Conservation (phyloP, 768 basidiomycete species). For the Serendipita sp. region DNA sequence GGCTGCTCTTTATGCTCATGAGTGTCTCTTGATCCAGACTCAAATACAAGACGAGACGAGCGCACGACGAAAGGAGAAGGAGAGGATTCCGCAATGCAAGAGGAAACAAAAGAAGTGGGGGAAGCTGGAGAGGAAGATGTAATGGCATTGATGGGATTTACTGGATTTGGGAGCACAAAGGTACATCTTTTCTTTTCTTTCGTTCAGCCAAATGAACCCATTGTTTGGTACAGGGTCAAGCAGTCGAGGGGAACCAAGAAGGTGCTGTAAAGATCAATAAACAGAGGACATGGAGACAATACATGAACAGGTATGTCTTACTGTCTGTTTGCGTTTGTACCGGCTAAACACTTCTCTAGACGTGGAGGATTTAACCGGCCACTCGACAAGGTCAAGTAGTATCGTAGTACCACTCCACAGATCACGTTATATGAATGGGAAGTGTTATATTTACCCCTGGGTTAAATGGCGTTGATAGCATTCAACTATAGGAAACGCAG, state of each 20-base stretch:
- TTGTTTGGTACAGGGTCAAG: conserved; percentile 45
- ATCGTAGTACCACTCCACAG: background rate
- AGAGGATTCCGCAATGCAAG: conserved; percentile 24
- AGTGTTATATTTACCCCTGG: background rate
- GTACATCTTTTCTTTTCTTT: conserved; percentile 25
- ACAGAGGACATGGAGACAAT: conserved; percentile 86
- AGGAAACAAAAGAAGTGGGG: conserved; percentile 15
- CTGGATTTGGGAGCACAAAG: conserved; percentile 81
- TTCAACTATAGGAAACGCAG: background rate
- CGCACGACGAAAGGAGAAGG: conserved; percentile 28
- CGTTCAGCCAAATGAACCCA: background rate
- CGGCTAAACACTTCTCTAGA: conserved; percentile 23
- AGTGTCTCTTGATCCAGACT: conserved; percentile 18
- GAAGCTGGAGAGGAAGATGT: conserved; percentile 41
- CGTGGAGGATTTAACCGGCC: conserved; percentile 87
- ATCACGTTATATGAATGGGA: background rate
- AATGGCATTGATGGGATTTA: conserved; percentile 82
- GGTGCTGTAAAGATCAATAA: conserved; percentile 56
- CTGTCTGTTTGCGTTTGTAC: background rate
- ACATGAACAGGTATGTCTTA: conserved; percentile 81
- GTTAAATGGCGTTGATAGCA: background rate
- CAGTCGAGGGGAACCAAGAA: conserved; percentile 70
- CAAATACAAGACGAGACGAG: conserved; percentile 18
- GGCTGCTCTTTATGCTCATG: conserved; percentile 14
- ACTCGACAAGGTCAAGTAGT: conserved; percentile 85